Base-by-base conservation (phyloP, 2,329 filamentous ascomycete genomes). In the Fusarium newnesense region DNA sequence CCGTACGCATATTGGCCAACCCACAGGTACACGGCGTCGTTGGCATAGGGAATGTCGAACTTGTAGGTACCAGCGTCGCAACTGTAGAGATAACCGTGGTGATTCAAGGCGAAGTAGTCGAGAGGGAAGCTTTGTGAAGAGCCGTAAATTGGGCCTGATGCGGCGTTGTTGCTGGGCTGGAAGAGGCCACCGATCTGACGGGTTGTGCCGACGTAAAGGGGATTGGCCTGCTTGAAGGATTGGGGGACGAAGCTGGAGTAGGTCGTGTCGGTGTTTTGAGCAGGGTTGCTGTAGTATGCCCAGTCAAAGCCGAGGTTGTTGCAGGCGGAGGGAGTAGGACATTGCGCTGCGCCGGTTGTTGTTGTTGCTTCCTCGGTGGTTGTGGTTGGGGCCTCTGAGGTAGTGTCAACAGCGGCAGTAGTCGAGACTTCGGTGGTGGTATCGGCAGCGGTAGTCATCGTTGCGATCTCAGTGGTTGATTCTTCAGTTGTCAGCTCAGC, bases 1-100 rank as follows among this genome's bases (percentile, higher is more conserved):
- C 0, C 6, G 19, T 67, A 67, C 0, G 64, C 63, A 0, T 19
- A 0, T 19, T 15, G 7, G 3, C 53, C 64, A 3, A 67, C 0
- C 64, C 64, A 67, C 2, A 67, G 46, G 7, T 67, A 67, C 5
- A 67, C 28, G 0, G 53, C 64, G 12, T 67, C 64, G 6, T 67
- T 67, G 3, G 40, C 21, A 26, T 67, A 67, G 3, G 64, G 63
- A 4, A 67, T 67, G 1, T 67, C 18, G 2, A 67, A 53, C 24
- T 42, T 67, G 36, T 67, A 67, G 13, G 30, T 67, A 5, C 64
- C 64, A 6, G 53, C 42, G 1, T 67, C 53, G 40, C 64, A 67
- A 18, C 28, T 15, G 8, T 60, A 67, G 7, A 67, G 12, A 19
- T 21, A 67, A 3, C 16, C 63, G 6, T 61, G 62, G 4, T 67